These are phyloP conservation scores for Hysterium pulicare DNA, from an alignment of 2,329 filamentous ascomycete genomes.

Conservation along the genomic window DNA sequence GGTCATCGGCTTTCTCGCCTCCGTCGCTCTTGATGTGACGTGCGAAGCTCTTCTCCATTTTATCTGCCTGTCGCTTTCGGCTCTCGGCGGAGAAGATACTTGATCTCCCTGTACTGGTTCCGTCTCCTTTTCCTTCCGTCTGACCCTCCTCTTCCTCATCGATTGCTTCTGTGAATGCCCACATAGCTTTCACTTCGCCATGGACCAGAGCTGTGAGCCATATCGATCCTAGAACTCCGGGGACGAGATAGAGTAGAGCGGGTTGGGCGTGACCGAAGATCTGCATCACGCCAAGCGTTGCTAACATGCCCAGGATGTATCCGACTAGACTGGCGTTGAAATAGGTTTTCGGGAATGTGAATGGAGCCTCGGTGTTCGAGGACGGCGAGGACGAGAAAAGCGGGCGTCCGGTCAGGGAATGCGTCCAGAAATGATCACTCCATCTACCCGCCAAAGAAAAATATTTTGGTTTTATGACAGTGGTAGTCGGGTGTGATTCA, in stretches of 20 bases:
- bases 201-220: conserved; percentile 70
- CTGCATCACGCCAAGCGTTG: conserved; percentile 73
- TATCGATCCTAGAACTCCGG: conserved; percentile 70
- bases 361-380: conserved; percentile 14
- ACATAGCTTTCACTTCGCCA: conserved; percentile 73
- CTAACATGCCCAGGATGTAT: conserved; percentile 73
- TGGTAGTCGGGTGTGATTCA: conserved; percentile 7
- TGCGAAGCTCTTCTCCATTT: conserved; percentile 14
- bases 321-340: conserved; percentile 75
- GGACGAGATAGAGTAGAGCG: conserved; percentile 87
- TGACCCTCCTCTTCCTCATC: conserved; percentile 41
- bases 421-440: conserved; percentile 81
- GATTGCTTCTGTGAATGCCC: conserved; percentile 70
- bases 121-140: conserved; percentile 3
- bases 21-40: conserved; percentile 12
- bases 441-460: conserved; percentile 63
- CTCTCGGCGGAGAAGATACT: conserved; percentile 28
- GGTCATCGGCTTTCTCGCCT: conserved; percentile 4
- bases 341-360: conserved; percentile 75
- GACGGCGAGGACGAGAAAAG: conserved; percentile 14
- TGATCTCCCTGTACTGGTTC: conserved; percentile 8
- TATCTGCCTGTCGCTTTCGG: conserved; percentile 16
- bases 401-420: conserved; percentile 28
- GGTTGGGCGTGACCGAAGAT: conserved; percentile 81
- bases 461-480: conserved; percentile 40